Conservation (phyloP, 176 grass and related monocot genomes). For the Tillandsia leiboldiana region DNA sequence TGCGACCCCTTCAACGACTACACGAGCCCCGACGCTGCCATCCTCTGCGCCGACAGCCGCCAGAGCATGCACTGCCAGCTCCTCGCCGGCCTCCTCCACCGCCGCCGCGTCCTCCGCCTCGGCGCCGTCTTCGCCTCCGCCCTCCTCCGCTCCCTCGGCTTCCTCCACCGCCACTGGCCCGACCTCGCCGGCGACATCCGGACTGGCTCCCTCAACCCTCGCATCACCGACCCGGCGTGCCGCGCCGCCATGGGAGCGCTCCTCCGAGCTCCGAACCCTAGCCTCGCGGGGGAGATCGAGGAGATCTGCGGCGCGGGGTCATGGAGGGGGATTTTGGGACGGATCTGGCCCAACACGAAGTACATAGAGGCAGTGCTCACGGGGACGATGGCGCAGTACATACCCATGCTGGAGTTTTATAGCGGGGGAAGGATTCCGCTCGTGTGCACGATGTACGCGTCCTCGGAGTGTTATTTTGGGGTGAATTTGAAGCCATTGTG, state of each 20-base stretch:
- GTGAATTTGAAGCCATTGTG: conserved; percentile 54
- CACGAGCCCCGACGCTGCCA: conserved; percentile 59
- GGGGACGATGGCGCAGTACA: conserved; percentile 64
- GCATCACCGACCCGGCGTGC: conserved; percentile 33
- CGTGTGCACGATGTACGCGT: conserved; percentile 70
- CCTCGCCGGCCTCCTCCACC: conserved; percentile 52
- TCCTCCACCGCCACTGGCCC: conserved; percentile 50
- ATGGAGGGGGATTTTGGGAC: conserved; percentile 51
- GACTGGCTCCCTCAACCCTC: conserved; percentile 33
- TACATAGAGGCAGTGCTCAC: conserved; percentile 73
- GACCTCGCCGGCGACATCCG: conserved; percentile 62
- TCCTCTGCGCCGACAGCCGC: conserved; percentile 54
- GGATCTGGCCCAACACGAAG: conserved; percentile 58
- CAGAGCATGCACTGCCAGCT: conserved; percentile 90
- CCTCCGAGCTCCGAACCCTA: conserved; percentile 30
- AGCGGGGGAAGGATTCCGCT: conserved; percentile 42
- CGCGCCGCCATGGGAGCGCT: conserved; percentile 28
- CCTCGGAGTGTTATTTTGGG: conserved; percentile 59
- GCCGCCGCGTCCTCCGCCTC: conserved; percentile 42
- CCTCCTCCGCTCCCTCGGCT: conserved; percentile 62
- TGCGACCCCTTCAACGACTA: conserved; percentile 47
- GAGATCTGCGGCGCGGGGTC: conserved; percentile 35
- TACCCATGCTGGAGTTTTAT: conserved; percentile 71
- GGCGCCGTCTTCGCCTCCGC: conserved; percentile 67
- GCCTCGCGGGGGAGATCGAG: conserved; percentile 48